Percentiles rank a stretch among this genome's conserved stretches.
Conservation (phyloP, 805 yeast genomes). For the Candida incommunis region DNA sequence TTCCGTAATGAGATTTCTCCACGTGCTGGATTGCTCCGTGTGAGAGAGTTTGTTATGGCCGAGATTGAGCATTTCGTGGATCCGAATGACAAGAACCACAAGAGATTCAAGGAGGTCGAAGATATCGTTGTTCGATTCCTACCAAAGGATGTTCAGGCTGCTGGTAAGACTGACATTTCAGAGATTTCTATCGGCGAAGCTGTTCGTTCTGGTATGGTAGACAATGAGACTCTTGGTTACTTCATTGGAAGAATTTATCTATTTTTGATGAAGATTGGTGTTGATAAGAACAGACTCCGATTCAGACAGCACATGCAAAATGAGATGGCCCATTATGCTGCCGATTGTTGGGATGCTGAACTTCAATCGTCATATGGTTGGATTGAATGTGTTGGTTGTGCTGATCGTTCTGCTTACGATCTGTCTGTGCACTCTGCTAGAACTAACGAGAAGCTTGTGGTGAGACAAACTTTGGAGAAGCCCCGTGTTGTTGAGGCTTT, state of each 20-base stretch:
- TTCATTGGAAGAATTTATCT: constrained; percentile 85
- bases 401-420: constrained; percentile 97
- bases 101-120: constrained; percentile 61
- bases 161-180: constrained; percentile 60
- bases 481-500: constrained; percentile 72
- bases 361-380: constrained; percentile 92
- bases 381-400: constrained; percentile 99
- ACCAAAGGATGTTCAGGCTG: constrained; percentile 77
- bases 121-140: constrained; percentile 63
- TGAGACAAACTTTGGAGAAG: constrained; percentile 74
- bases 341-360: constrained; percentile 99
- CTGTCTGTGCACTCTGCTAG: constrained; percentile 88
- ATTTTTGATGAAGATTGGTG: constrained; percentile 81
- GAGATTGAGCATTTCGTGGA: constrained; percentile 98
- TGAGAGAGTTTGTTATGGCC: constrained; percentile 98
- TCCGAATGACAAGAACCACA: constrained; percentile 75
- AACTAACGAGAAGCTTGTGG: constrained; percentile 90
- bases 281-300: constrained; percentile 67
- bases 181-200: constrained; percentile 79
- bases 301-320: constrained; percentile 98
- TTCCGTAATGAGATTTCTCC: constrained; percentile 99
- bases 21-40: constrained; percentile 92
- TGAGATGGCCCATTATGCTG: constrained; percentile 99
- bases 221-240: constrained; percentile 94
- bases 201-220: constrained; percentile 74